Conservation (phyloP, 371 early-diverging fungal genomes). For the Rhizomucor pusillus region DNA sequence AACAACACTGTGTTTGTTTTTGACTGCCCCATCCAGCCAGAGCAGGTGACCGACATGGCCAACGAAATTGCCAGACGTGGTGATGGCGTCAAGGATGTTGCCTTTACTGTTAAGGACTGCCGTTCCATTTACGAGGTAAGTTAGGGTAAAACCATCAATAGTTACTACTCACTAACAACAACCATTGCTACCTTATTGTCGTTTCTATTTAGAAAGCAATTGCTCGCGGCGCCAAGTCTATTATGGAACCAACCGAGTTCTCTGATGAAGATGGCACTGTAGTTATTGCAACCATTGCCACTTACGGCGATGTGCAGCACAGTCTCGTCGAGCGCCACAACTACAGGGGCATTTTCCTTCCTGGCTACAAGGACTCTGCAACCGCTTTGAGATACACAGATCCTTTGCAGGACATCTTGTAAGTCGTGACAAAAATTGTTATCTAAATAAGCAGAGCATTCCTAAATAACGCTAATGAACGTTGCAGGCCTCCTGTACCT, state of each 20-base stretch:
- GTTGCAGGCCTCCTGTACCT: conserved; percentile 55
- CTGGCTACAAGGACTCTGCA: conserved; percentile 61
- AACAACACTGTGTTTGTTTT: conserved; percentile 84
- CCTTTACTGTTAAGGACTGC: conserved; percentile 89
- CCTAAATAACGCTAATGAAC: not conserved
- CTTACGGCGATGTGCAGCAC: conserved; percentile 93
- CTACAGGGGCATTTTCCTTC: conserved; percentile 89
- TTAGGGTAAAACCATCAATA: not conserved
- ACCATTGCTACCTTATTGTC: not conserved
- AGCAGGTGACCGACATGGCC: conserved; percentile 63
- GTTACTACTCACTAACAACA: not conserved
- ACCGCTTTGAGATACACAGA: conserved; percentile 50
- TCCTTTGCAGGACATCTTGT: conserved; percentile 67
- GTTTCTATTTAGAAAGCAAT: conserved; percentile 62
- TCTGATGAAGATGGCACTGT: conserved; percentile 86
- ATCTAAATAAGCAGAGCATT: not conserved
- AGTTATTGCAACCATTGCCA: conserved; percentile 88
- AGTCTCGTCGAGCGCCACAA: conserved; percentile 86
- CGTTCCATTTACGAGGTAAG: conserved; percentile 64
- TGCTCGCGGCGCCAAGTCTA: conserved; percentile 81
- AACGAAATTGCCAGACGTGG: conserved; percentile 82
- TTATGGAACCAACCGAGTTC: conserved; percentile 80
- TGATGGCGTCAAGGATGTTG: conserved; percentile 95
- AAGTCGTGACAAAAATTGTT: conserved; percentile 12
- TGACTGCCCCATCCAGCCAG: conserved; percentile 90